These are phyloP conservation scores for Pugionium cornutum DNA, from an alignment of 345 rosid species.

Conservation along the genomic window DNA sequence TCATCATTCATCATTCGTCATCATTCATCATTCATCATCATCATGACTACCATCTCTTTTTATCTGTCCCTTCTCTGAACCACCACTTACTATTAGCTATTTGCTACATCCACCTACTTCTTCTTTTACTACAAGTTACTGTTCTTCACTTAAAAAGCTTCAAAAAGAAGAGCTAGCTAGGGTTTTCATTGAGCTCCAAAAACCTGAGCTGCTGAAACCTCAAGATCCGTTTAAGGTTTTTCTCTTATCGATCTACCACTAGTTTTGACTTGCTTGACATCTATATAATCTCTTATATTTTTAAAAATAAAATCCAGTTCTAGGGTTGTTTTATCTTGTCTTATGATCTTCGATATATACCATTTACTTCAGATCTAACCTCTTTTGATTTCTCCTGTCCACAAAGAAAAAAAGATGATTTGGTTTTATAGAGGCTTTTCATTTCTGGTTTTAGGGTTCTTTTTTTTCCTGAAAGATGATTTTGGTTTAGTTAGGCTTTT, in stretches of 20 bases:
- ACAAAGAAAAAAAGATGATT: neutral
- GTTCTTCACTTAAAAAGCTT: slow-evolving; percentile 20
- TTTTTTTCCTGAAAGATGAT: too few relatives aligned
- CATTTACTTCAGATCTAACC: slow-evolving; percentile 24
- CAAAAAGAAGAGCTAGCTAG: slow-evolving; percentile 24
- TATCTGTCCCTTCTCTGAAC: slow-evolving; percentile 30
- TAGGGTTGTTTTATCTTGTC: slow-evolving; percentile 29
- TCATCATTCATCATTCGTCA: slow-evolving; percentile 29
- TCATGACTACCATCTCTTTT: slow-evolving; percentile 14
- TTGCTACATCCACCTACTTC: slow-evolving; percentile 28
- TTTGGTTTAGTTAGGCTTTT: neutral
- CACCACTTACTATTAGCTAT: slow-evolving; percentile 27
- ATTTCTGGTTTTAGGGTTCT: neutral
- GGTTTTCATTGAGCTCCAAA: slow-evolving; percentile 27
- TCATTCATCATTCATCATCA: slow-evolving; percentile 1
- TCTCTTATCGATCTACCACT: slow-evolving; percentile 14
- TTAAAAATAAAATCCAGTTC: neutral
- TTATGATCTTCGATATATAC: neutral
- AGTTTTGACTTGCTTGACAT: slow-evolving; percentile 22
- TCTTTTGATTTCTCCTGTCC: neutral
- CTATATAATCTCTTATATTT: slow-evolving; percentile 10
- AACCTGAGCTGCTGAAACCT: slow-evolving; percentile 13
- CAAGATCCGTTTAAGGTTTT: slow-evolving; percentile 26
- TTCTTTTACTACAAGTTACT: slow-evolving; percentile 22
- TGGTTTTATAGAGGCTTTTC: too few relatives aligned